These are phyloP conservation scores for Labyrinthula sp. DNA, from an alignment of 352 stramenopile genomes.

Conservation along the genomic window DNA sequence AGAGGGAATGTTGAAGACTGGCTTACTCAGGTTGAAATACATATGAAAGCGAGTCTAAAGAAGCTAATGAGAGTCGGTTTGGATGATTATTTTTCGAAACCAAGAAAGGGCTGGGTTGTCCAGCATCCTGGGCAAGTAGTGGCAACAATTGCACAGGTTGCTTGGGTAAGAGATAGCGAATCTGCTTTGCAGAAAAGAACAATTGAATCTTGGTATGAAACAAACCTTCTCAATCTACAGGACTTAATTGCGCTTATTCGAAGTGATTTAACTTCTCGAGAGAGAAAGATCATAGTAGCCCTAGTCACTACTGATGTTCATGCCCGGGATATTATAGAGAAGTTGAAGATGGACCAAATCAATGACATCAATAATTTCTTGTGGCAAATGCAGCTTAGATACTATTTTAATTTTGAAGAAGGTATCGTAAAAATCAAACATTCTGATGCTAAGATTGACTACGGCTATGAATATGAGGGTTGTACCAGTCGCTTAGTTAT, in stretches of 20 bases:
- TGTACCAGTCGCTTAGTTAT: constrained; percentile 54
- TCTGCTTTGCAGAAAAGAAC: constrained; percentile 42
- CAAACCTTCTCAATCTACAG: constrained; percentile 56
- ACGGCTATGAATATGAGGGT: constrained; percentile 82
- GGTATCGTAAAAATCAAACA: constrained; percentile 28
- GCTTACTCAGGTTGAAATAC: constrained; percentile 49
- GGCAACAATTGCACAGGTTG: constrained; percentile 69
- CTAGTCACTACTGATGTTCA: constrained; percentile 84
- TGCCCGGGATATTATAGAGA: constrained; percentile 70
- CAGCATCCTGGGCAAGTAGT: constrained; percentile 74
- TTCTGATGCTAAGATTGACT: constrained; percentile 43
- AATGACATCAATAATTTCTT: constrained; percentile 71
- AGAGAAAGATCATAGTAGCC: constrained; percentile 66
- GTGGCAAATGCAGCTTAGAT: constrained; percentile 75
- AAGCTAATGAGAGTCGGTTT: constrained; percentile 61
- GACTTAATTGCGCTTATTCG: constrained; percentile 73
- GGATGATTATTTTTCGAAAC: constrained; percentile 55
- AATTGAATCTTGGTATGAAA: constrained; percentile 28
- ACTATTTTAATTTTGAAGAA: constrained; percentile 57
- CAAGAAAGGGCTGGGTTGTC: constrained; percentile 56
- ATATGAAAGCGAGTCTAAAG: constrained; percentile 66
- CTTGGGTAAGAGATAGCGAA: constrained; percentile 72
- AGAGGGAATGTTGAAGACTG: constrained; percentile 36
- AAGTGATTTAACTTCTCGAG: constrained; percentile 54
- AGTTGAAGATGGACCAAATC: constrained; percentile 55